Evolutionary conservation across 2,329 filamentous ascomycete genomes (phyloP), one percentile per base, ranked within the genome.

Genomic region (Paramyrothecium sp.): DNA sequence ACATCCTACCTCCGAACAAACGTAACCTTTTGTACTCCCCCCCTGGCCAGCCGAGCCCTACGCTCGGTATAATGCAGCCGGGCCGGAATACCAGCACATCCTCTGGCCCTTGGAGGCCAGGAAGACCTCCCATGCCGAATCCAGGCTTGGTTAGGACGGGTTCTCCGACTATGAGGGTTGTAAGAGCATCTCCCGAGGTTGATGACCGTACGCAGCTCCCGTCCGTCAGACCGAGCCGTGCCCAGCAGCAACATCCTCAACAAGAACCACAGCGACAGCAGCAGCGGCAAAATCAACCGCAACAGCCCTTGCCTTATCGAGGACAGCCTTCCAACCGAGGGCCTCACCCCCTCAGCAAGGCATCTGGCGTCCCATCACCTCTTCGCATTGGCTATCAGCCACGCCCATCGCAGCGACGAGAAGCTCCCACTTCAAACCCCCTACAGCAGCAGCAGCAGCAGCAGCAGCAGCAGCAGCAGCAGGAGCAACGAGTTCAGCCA

Each of bases 31-130:
- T 71, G 16, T 68, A 67, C 21, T 70, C 70, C 4, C 71, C 74
- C 5, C 67, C 72, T 2, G 74, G 73, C 7, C 75, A 78, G 54
- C 74, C 76, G 8, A 79, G 75, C 53, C 76, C 77, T 12, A 79
- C 77, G 2, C 65, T 79, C 17, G 77, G 75, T 12, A 60, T 67
- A 33, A 65, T 70, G 49, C 65, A 69, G 38, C 63, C 60, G 11
- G 19, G 47, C 48, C 54, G 48, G 23, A 49, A 17, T 51, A 48
- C 21, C 2, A 30, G 10, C 22, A 54, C 10, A 59, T 46, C 58
- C 56, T 48, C 56, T 54, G 53, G 22, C 54, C 21, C 22, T 54
- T 33, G 50, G 57, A 30, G 56, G 58, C 22, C 53, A 34, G 19
- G 12, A 7, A 41, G 55, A 17, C 56, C 62, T 16, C 48, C 56